Percentiles rank a stretch among this genome's conserved stretches.
Evolutionary conservation across 2,329 filamentous ascomycete species (phyloP).

Genomic region (Alternaria hordeiaustralica): DNA sequence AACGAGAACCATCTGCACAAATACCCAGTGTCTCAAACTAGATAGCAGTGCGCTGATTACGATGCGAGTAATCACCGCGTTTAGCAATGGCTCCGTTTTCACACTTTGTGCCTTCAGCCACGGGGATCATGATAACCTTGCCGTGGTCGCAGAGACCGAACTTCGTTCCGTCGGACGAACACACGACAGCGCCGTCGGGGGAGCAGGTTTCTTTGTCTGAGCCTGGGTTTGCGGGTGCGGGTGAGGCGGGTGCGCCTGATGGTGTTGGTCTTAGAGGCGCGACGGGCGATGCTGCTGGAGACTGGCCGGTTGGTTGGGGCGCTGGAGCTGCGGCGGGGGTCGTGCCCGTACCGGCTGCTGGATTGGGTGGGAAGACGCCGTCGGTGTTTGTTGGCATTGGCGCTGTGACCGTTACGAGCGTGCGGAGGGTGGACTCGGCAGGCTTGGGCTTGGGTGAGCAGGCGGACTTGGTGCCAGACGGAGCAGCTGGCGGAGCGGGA

Average conservation of each 20-base stretch:
- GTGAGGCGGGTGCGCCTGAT: neutral
- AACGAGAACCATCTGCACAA: neutral
- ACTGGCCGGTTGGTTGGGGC: constrained; percentile 1
- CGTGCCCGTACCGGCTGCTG: neutral
- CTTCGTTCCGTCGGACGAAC: constrained; percentile 43
- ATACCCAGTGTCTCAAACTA: neutral
- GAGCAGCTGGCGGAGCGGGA: constrained; percentile 4
- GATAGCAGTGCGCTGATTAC: constrained; percentile 9
- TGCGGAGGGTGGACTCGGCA: constrained; percentile 25
- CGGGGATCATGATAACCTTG: constrained; percentile 45
- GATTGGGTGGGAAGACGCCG: neutral
- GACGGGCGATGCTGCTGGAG: neutral
- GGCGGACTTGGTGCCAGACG: constrained; percentile 6
- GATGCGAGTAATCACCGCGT: constrained; percentile 24
- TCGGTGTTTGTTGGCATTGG: constrained; percentile 9
- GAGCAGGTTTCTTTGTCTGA: constrained; percentile 31
- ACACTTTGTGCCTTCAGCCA: constrained; percentile 54
- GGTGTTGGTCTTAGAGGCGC: neutral
- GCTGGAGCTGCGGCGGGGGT: neutral
- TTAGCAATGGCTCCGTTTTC: constrained; percentile 44
- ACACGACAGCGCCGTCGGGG: constrained; percentile 45
- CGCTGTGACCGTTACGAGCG: constrained; percentile 36
- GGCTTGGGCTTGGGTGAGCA: neutral
- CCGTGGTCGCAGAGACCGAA: constrained; percentile 54
- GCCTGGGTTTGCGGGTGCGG: neutral